Conservation (phyloP, 768 basidiomycete species). For the Dendrothele bispora region DNA sequence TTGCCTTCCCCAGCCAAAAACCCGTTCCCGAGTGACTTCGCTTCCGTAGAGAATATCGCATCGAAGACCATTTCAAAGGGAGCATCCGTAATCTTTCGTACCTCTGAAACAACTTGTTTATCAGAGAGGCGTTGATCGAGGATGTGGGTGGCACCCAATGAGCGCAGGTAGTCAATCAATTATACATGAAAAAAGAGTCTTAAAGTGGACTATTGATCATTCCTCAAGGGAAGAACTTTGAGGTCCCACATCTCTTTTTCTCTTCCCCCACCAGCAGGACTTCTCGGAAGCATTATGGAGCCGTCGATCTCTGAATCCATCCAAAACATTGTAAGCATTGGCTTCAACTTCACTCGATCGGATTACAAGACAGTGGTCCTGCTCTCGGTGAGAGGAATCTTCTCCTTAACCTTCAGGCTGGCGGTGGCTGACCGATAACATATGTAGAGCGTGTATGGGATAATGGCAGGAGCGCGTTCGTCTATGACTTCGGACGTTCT, state of each 20-base stretch:
- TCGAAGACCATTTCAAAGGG: background rate
- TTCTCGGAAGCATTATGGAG: too few species aligned
- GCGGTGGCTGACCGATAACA: background rate
- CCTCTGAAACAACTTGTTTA: background rate
- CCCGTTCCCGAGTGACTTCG: background rate
- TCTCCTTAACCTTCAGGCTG: background rate
- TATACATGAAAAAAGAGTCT: too few species aligned
- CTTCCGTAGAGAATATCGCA: background rate
- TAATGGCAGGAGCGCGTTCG: background rate
- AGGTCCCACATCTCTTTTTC: too few species aligned
- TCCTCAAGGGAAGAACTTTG: too few species aligned
- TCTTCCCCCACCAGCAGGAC: too few species aligned
- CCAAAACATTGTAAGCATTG: background rate
- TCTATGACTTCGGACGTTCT: background rate
- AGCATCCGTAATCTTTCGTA: background rate
- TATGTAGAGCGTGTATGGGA: background rate
- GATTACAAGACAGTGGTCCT: constrained; percentile 1
- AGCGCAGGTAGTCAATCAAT: constrained; percentile 29
- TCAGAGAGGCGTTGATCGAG: constrained; percentile 26
- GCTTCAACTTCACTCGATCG: background rate
- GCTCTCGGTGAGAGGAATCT: background rate
- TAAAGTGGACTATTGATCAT: too few species aligned
- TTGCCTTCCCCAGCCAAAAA: background rate
- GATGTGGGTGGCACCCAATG: constrained; percentile 37
- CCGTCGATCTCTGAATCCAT: too few species aligned